Conservation (phyloP, 179 eudicot species). For the Monotropa hypopitys region DNA sequence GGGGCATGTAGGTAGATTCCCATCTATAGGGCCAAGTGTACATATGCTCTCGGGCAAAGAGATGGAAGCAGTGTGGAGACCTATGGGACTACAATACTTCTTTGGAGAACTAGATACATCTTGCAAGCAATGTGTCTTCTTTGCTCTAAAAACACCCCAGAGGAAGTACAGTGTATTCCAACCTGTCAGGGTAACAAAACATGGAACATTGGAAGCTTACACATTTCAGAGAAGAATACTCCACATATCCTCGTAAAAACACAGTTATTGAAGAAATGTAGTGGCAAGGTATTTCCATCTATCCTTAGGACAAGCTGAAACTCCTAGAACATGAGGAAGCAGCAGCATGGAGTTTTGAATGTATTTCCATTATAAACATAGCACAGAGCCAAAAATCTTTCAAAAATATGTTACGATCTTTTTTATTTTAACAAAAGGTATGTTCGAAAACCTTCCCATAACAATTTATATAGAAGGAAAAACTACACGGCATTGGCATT, state of each 20-base stretch:
- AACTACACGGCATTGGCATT: neutral
- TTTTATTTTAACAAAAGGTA: neutral
- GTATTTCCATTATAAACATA: neutral
- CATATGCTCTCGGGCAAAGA: slow-evolving; percentile 22
- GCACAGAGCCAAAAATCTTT: neutral
- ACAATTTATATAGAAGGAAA: neutral
- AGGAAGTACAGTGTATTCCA: slow-evolving; percentile 78
- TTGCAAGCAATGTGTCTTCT: slow-evolving; percentile 30
- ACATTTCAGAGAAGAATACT: neutral
- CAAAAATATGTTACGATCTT: neutral
- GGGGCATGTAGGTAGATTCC: slow-evolving; percentile 17
- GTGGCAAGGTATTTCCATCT: neutral
- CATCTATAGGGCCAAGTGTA: slow-evolving; percentile 22
- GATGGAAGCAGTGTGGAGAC: slow-evolving; percentile 13
- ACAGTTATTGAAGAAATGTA: neutral
- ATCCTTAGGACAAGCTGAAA: neutral
- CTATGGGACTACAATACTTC: slow-evolving; percentile 17
- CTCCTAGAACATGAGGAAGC: neutral
- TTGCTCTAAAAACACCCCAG: slow-evolving; percentile 84
- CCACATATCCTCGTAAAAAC: neutral
- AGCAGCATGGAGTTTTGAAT: neutral
- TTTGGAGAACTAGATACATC: slow-evolving; percentile 19
- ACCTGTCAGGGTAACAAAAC: slow-evolving; percentile 34
- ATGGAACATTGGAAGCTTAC: neutral
- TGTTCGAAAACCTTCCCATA: neutral